Evolutionary conservation across 441 rosid species (phyloP).

Genomic region (Brassica balearica): DNA sequence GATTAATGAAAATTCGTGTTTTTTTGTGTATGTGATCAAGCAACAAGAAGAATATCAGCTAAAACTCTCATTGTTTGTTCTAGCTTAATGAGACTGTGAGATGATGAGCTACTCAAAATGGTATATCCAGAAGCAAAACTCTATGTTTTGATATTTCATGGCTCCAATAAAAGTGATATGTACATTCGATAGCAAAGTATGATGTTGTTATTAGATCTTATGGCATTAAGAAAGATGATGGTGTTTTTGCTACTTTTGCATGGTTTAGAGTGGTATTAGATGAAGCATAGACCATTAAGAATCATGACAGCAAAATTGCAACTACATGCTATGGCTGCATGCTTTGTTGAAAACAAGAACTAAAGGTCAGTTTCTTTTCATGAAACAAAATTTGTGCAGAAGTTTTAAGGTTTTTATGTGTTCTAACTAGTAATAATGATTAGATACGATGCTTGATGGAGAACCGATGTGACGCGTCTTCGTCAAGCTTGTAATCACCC

Average conservation of each 20-base stretch:
- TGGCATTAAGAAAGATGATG: neutral
- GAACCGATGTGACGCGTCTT: neutral
- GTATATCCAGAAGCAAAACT: too few relatives aligned
- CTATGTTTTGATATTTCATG: neutral
- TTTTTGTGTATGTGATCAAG: neutral
- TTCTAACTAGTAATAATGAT: neutral
- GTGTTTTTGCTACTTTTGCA: neutral
- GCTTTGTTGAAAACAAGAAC: too few relatives aligned
- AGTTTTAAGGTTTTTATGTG: neutral
- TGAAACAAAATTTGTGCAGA: too few relatives aligned
- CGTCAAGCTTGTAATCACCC: too few relatives aligned
- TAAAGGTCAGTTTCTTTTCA: too few relatives aligned
- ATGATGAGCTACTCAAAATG: too few relatives aligned
- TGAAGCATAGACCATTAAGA: neutral
- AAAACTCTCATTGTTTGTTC: too few relatives aligned
- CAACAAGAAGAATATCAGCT: too few relatives aligned
- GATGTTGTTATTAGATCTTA: neutral
- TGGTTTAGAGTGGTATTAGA: neutral
- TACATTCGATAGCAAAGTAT: neutral
- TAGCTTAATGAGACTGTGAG: too few relatives aligned
- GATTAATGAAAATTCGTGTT: neutral
- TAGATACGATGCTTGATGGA: neutral
- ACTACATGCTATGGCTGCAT: too few relatives aligned
- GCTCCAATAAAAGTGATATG: neutral
- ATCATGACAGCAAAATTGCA: too few relatives aligned